phyloP scores from a whole-genome alignment of 305 asterid species.

The Ilex paraguariensis region DNA sequence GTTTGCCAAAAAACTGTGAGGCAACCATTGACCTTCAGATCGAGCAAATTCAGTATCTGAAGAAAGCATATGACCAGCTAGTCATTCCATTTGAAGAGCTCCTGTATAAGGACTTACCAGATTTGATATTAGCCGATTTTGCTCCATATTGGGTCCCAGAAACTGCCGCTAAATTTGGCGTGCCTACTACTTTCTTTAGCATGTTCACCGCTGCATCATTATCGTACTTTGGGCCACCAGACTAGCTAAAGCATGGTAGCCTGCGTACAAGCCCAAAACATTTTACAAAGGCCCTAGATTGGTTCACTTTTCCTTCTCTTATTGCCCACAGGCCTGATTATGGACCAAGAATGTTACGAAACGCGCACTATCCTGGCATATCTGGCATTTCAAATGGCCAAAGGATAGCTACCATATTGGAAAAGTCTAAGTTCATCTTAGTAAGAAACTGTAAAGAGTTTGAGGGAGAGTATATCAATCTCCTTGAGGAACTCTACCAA shows the following conservation, averaged over 20 bases:
- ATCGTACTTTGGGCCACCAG: constrained; percentile 28
- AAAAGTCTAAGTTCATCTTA: constrained; percentile 22
- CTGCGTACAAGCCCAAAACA: constrained; percentile 14
- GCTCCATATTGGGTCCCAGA: constrained; percentile 23
- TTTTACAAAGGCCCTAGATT: constrained; percentile 25
- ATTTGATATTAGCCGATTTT: constrained; percentile 30
- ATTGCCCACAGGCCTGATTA: constrained; percentile 25
- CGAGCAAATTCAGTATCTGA: constrained; percentile 26
- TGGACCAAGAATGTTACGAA: constrained; percentile 19
- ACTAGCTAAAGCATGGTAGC: constrained; percentile 18
- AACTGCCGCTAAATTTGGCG: constrained; percentile 23
- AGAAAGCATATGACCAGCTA: constrained; percentile 33
- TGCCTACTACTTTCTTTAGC: constrained; percentile 23
- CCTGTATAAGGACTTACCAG: constrained; percentile 12
- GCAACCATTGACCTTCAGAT: constrained; percentile 31
- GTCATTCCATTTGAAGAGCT: constrained; percentile 26
- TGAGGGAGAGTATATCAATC: constrained; percentile 25
- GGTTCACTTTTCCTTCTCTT: constrained; percentile 32
- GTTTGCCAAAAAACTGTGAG: constrained; percentile 36
- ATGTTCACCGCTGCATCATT: constrained; percentile 31
- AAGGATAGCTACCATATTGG: constrained; percentile 22
- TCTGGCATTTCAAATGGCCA: constrained; percentile 30
- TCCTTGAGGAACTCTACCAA: constrained; percentile 22
- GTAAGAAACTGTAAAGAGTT: constrained; percentile 32
- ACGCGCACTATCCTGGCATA: constrained; percentile 19